Base-by-base conservation (phyloP, 306 rosid species). In the Pterocarpus santalinus region DNA sequence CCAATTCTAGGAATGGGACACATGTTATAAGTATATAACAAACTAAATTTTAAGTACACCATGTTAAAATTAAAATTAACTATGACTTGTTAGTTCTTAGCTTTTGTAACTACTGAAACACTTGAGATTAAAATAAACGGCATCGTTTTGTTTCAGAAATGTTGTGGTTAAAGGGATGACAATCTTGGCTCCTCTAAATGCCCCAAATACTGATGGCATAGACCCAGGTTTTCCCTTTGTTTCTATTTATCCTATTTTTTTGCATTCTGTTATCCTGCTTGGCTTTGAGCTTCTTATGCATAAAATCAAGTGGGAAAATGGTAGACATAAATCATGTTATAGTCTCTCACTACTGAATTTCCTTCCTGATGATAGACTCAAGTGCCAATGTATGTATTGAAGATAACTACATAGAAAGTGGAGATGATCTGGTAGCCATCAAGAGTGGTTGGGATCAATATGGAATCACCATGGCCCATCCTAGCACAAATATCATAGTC, bases 371-470 rank as follows among this genome's bases (percentile, higher is more conserved):
- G 61, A 36, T 79, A 95, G 99, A 95, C 82, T 95, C 99, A 8
- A 90, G 99, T 76, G 81, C 76, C 63, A 89, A 92, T 28, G 91
- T 93, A 36, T 95, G 98, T 78, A 90, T 95, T 38, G 96, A 95
- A 82, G 98, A 96, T 81, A 93, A 95, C 86, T 96, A 95, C 90
- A 91, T 92, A 7, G 97, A 93, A 84, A 96, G 99, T 60, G 99
- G 99, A 65, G 99, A 96, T 47, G 99, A 95, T 81, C 94, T 95
- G 30, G 96, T 93, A 47, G 99, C 98, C 34, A 88, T 96, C 51
- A 96, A 96, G 84, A 93, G 99, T 78, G 97, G 99, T 8, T 96
- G 99, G 98, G 99, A 96, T 82, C 94, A 96, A 2, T 96, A 95
- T 57, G 99, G 99, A 84, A 96, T 96, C 64, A 63, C 52, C 56